Base-by-base conservation (phyloP, 768 basidiomycete species). In the Suillus paluster region DNA sequence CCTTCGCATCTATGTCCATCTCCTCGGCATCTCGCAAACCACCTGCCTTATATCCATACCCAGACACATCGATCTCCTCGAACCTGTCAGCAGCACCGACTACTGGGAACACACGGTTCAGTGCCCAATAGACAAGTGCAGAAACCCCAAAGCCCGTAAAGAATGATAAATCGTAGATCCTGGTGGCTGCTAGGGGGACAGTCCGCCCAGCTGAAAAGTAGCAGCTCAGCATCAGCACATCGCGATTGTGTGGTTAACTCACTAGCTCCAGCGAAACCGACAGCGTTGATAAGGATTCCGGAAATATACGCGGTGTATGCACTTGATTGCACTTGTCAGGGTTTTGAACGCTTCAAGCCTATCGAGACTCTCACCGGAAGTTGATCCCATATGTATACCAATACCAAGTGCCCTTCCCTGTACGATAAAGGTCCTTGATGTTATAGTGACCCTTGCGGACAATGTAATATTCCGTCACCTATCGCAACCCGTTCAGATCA, bases 61-160 rank as follows among this genome's bases (percentile, higher is more conserved):
- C 68, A 7, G 82, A 82, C n/a, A 83, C 77, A 64, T 91, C 89
- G 9, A 84, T 66, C 71, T 90, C 87, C 58, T 82, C 70, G 68
- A 89, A 90, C 44, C 64, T 72, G 33, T 71, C 63, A 34, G 76
- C 76, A 48, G 76, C 72, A 23, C 87, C 88, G 11, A 78, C 79
- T 3, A 85, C 82, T 3, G 92, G 90, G 75, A 83, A 91, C 23
- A 81, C n/a, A 58, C 73, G 67, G 75, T 87, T 90, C 49, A 89
- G 79, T 45, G 74, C 33, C 68, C 78, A 83, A 74, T 94, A 95
- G 48, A 89, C 70, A 62, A 90, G 54, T 10, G 84, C 79, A 2
- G 91, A 90, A 46, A 88, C 82, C 34, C 84, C 86, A 66, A 92
- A 90, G 33, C 92, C 92, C n/a, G 89, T 89, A 76, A 94, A 90